These are phyloP conservation scores for Yamadazyma sp. DNA, from an alignment of 1,139 yeast species.

Conservation along the genomic window DNA sequence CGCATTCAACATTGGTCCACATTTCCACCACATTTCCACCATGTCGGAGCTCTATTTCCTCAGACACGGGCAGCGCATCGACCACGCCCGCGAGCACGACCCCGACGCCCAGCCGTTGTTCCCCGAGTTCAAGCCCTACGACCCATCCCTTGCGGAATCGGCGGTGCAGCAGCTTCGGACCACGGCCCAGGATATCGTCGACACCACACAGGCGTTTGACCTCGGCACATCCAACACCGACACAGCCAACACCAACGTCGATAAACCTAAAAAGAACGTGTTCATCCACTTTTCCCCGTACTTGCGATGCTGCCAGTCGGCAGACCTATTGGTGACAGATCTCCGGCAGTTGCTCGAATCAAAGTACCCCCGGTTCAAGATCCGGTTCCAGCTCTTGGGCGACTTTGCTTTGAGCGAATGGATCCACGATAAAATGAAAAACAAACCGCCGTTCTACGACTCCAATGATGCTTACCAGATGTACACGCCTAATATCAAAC, in stretches of 20 bases:
- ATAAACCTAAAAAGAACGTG: conserved; percentile 41
- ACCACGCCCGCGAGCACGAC: conserved; percentile 33
- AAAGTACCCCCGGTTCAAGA: conserved; percentile 32
- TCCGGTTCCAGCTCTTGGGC: conserved; percentile 42
- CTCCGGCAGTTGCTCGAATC: conserved; percentile 25
- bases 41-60: conserved; percentile 39
- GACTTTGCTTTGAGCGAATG: conserved; percentile 51
- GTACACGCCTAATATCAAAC: conserved; percentile 47
- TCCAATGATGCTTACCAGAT: conserved; percentile 49
- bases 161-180: conserved; percentile 31
- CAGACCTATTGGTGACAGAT: conserved; percentile 37
- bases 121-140: conserved; percentile 34
- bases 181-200: conserved; percentile 32
- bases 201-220: conserved; percentile 25
- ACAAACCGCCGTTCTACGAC: conserved; percentile 46
- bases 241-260: too few relatives aligned
- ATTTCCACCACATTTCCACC: too few relatives aligned
- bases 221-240: conserved; percentile 9
- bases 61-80: conserved; percentile 48
- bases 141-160: conserved; percentile 36
- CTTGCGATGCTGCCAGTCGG: conserved; percentile 46
- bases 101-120: conserved; percentile 28
- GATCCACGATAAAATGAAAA: conserved; percentile 47
- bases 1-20: too few relatives aligned
- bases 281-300: conserved; percentile 48